Evolutionary conservation across 345 rosid species (phyloP).

Genomic region (Syzygium grande): DNA sequence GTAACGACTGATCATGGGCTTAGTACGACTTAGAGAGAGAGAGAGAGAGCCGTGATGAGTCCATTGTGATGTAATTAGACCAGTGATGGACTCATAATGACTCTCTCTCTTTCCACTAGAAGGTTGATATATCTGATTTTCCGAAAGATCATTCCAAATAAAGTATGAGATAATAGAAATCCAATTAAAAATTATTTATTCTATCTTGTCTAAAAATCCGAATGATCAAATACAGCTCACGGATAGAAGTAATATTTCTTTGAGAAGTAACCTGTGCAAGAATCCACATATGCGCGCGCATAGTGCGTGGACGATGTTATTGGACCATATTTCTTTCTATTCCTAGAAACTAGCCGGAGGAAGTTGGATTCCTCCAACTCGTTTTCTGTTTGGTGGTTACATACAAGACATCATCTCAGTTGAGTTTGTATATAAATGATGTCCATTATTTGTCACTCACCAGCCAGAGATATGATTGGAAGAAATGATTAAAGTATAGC

Average conservation of each 20-base stretch:
- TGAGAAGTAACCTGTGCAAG: not conserved
- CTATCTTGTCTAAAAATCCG: not conserved
- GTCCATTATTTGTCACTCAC: not conserved
- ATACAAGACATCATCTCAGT: not conserved
- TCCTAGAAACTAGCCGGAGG: not conserved
- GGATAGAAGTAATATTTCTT: not conserved
- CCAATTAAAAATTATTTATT: not conserved
- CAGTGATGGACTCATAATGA: not conserved
- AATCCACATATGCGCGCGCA: not conserved
- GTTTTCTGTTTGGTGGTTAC: not conserved
- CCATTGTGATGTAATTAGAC: too few relatives aligned
- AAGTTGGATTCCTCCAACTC: not conserved
- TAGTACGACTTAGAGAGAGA: too few relatives aligned
- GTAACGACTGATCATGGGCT: too few relatives aligned
- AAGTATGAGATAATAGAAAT: too few relatives aligned
- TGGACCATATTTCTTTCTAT: not conserved
- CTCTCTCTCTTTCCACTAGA: not conserved
- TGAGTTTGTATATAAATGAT: not conserved
- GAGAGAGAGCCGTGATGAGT: too few relatives aligned
- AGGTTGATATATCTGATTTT: not conserved
- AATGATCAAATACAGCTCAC: not conserved
- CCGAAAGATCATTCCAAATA: not conserved
- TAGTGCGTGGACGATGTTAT: not conserved
- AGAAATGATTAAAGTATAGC: not conserved
- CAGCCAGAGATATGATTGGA: not conserved